Percentiles rank a stretch among this genome's conserved stretches.
Evolutionary conservation across 2,329 filamentous ascomycete genomes (phyloP).

Genomic region (Talaromyces islandicus): DNA sequence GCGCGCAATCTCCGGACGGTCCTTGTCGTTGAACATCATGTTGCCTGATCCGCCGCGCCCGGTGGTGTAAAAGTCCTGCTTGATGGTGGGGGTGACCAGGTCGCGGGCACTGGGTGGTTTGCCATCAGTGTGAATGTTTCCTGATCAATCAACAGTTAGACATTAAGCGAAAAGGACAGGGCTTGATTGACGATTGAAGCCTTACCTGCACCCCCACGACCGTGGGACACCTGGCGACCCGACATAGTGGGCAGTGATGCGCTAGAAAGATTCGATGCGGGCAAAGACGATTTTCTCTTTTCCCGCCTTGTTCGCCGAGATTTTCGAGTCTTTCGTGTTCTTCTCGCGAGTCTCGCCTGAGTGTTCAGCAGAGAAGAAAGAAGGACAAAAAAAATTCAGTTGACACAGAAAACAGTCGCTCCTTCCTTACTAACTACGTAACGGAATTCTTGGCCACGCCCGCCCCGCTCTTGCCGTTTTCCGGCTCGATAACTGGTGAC

Average conservation of each 20-base stretch:
- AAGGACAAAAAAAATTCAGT: background rate
- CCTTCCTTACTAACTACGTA: background rate
- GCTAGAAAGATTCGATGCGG: background rate
- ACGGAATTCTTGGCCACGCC: background rate
- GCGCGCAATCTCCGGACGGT: slow-evolving; percentile 61
- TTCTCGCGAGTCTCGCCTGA: background rate
- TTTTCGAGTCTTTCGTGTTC: background rate
- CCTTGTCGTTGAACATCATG: slow-evolving; percentile 72
- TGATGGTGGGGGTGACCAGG: slow-evolving; percentile 76
- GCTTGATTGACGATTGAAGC: no score
- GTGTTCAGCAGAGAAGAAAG: background rate
- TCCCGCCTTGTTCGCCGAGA: background rate
- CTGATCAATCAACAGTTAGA: slow-evolving; percentile 17
- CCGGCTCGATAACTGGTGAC: no score
- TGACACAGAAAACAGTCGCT: background rate
- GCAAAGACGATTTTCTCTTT: background rate
- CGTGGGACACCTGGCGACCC: slow-evolving; percentile 52
- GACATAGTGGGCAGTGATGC: slow-evolving; percentile 15
- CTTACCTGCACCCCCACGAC: slow-evolving; percentile 68
- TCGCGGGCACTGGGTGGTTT: slow-evolving; percentile 50
- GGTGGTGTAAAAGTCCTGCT: slow-evolving; percentile 77
- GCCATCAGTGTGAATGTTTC: slow-evolving; percentile 59
- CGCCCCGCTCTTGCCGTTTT: background rate
- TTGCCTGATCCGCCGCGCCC: slow-evolving; percentile 84
- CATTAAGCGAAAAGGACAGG: background rate